Evolutionary conservation across 371 early-diverging fungal genomes (phyloP), one percentile per base, ranked within the genome.

Genomic region (Rhizopus sp.): DNA sequence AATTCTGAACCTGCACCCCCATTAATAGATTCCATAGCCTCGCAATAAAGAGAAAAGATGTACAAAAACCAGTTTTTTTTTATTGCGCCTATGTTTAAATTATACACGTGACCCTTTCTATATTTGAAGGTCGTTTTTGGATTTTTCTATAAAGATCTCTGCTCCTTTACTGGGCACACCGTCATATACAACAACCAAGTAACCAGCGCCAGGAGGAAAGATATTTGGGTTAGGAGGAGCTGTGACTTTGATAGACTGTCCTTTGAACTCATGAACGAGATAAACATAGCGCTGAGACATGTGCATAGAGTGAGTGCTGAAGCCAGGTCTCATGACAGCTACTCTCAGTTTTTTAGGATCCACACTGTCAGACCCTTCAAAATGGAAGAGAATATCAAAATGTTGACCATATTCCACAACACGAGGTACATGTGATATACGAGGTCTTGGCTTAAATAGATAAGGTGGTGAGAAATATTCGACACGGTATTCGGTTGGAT

Each of bases 391-490:
- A 34, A 81, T 54, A 3, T 73, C 59, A 23, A 78, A 66, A 13
- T 57, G 59, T 39, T 78, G 65, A 8, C 62, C 80, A 42, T 82
- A 82, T 3, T 66, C 63, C 10, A 84, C 62, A 7, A 69, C 63
- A 7, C 67, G 68, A 7, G 85, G 85, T 13, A 82, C 73, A 53
- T 72, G 64, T 13, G 73, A 74, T 23, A 78, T 67, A 23, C 79
- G 62, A 5, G 86, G 87, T 4, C 84, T 66, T 39, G 79, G 62
- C 30, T 77, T 69, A 57, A 78, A 78, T 42, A 88, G 60, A 38
- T 88, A 87, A 10, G 87, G 88, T 35, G 88, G 88, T 17, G 79
- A 77, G 53, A 81, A 88, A 44, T 75, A 73, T 66, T 88, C 88
- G 34, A 88, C 78, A n/a, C 86, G 75, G 76, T 77, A 85, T 56